A percentile compares a stretch with the other conserved stretches of the same genome.
Evolutionary conservation across 163 green algal species (phyloP).

Genomic region (Scenedesmus sp.): DNA sequence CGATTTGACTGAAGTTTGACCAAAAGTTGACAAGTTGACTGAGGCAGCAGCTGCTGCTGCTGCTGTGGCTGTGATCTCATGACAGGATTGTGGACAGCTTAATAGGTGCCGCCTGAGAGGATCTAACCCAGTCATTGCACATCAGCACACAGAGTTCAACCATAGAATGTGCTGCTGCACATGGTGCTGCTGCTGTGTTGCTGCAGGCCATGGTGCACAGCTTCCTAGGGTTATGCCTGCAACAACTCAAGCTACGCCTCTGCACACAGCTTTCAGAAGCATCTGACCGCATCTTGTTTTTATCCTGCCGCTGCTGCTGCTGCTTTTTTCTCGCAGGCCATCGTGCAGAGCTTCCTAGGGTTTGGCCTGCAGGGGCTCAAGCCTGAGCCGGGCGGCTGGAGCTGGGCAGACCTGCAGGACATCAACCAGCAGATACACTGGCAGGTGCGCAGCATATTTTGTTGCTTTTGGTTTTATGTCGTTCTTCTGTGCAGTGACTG

Average conservation of each 20-base stretch:
- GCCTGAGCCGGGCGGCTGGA: slow-evolving; percentile 59
- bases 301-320: neutral
- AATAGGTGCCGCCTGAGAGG: neutral
- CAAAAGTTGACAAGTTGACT: too few species aligned
- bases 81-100: too few species aligned
- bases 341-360: slow-evolving; percentile 72
- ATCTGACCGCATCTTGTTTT: neutral
- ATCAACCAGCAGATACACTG: slow-evolving; percentile 64
- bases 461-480: too few species aligned
- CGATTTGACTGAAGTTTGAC: too few species aligned
- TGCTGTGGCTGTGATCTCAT: too few species aligned
- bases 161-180: neutral
- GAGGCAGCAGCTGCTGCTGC: too few species aligned
- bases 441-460: slow-evolving; percentile 13
- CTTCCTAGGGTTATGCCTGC: slow-evolving; percentile 56
- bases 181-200: neutral
- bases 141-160: neutral
- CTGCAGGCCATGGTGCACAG: slow-evolving; percentile 64
- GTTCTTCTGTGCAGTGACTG: too few species aligned
- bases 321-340: slow-evolving; percentile 27
- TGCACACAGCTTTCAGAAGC: too few species aligned
- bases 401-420: slow-evolving; percentile 70
- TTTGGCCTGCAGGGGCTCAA: slow-evolving; percentile 65
- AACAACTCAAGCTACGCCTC: neutral
- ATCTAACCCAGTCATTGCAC: neutral